A percentile compares a stretch with the other conserved stretches of the same genome.
Evolutionary conservation across 768 basidiomycete species (phyloP).

Genomic region (Leccinum broughii): DNA sequence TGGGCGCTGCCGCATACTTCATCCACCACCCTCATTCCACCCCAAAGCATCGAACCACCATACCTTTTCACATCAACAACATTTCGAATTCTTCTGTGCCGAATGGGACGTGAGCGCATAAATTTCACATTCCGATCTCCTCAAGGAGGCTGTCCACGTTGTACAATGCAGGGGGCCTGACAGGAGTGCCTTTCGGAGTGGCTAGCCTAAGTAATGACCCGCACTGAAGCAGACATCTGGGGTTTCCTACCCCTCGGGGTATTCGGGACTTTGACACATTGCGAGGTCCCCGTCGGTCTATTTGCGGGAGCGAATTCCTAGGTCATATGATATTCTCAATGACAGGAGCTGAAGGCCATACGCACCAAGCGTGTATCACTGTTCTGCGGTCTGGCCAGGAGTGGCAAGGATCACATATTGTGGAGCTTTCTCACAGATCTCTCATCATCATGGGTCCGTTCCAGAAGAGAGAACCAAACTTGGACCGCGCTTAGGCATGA

Average conservation of each 20-base stretch:
- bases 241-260: slow-evolving; percentile 1
- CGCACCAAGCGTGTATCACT: slow-evolving; percentile 15
- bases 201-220: slow-evolving; percentile 1
- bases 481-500: slow-evolving; percentile 7
- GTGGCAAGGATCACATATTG: slow-evolving; percentile 1
- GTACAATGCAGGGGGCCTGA: slow-evolving; percentile 7
- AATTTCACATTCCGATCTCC: slow-evolving; percentile 21
- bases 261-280: slow-evolving; percentile 6
- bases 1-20: slow-evolving; percentile 14
- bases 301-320: slow-evolving; percentile 8
- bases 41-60: slow-evolving; percentile 17
- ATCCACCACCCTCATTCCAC: slow-evolving; percentile 9
- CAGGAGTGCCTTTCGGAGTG: slow-evolving; percentile 7
- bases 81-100: slow-evolving; percentile 10
- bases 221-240: not conserved
- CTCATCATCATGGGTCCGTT: slow-evolving; percentile 5
- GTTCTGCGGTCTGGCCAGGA: slow-evolving; percentile 4
- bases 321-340: slow-evolving; percentile 3
- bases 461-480: slow-evolving; percentile 1
- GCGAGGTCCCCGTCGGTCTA: slow-evolving; percentile 1
- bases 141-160: slow-evolving; percentile 16
- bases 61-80: slow-evolving; percentile 14
- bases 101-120: not conserved
- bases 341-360: slow-evolving; percentile 5
- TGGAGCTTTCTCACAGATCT: slow-evolving; percentile 5